These are phyloP conservation scores for Candida wancherniae DNA, from an alignment of 805 yeast species.

Conservation along the genomic window DNA sequence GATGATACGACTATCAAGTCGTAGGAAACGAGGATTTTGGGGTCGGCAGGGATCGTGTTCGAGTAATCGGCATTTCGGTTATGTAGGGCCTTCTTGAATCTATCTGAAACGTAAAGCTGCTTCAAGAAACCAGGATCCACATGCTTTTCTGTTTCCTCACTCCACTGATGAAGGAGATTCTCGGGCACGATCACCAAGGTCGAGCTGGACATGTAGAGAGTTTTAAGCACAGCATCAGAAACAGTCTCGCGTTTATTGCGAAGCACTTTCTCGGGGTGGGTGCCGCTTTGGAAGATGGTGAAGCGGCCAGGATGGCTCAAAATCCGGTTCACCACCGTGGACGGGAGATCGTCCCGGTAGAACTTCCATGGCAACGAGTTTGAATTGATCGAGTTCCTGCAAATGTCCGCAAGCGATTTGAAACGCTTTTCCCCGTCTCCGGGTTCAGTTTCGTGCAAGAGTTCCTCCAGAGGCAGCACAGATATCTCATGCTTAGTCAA, in stretches of 20 bases:
- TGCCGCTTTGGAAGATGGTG: constrained; percentile 22
- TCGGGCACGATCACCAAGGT: constrained; percentile 65
- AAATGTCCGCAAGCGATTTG: constrained; percentile 30
- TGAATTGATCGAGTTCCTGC: constrained; percentile 39
- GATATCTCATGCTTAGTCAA: constrained; percentile 51
- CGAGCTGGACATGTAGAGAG: constrained; percentile 43
- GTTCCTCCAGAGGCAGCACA: constrained; percentile 33
- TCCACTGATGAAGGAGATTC: constrained; percentile 65
- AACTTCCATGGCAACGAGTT: constrained; percentile 58
- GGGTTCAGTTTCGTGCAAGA: constrained; percentile 11
- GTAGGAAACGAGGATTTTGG: constrained; percentile 33
- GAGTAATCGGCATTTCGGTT: constrained; percentile 15
- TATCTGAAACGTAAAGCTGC: constrained; percentile 27
- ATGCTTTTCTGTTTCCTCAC: constrained; percentile 53
- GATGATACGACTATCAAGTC: constrained; percentile 52
- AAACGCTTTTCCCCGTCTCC: neutral
- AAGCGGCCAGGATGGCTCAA: constrained; percentile 43
- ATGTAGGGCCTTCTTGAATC: constrained; percentile 22
- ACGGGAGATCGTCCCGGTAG: constrained; percentile 42
- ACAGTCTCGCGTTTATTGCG: constrained; percentile 11
- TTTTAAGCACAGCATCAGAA: constrained; percentile 13
- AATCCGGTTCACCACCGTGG: constrained; percentile 33
- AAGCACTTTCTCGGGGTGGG: constrained; percentile 16
- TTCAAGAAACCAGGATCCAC: constrained; percentile 34
- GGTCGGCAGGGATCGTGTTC: constrained; percentile 19